These are phyloP conservation scores for Pythium volutum DNA, from an alignment of 352 stramenopile species.

Conservation along the genomic window DNA sequence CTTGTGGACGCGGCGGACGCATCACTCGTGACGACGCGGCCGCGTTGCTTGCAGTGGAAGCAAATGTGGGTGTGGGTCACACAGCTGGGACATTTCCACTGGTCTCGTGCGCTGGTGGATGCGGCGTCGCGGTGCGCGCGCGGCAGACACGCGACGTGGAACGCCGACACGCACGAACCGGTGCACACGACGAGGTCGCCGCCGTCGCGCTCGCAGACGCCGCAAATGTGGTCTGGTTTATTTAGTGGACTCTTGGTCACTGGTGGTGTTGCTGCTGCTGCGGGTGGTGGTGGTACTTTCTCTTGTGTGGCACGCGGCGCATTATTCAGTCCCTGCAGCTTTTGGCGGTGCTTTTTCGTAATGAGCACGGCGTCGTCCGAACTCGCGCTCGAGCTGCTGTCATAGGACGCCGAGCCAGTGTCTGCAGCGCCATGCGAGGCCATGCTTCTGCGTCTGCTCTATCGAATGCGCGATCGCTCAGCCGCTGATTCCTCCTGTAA, in stretches of 20 bases:
- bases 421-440: slow-evolving; percentile 10
- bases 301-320: background rate
- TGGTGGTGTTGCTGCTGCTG: too few species aligned
- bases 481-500: background rate
- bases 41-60: slow-evolving; percentile 77
- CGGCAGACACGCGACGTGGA: slow-evolving; percentile 51
- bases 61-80: slow-evolving; percentile 55
- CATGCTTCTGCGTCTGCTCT: slow-evolving; percentile 1
- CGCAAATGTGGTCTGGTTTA: slow-evolving; percentile 62
- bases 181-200: slow-evolving; percentile 46
- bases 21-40: slow-evolving; percentile 28
- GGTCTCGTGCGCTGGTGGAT: slow-evolving; percentile 15
- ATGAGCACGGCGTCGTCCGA: slow-evolving; percentile 78
- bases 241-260: background rate
- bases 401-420: slow-evolving; percentile 20
- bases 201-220: slow-evolving; percentile 60
- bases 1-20: too few species aligned
- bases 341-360: slow-evolving; percentile 59
- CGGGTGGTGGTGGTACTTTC: background rate
- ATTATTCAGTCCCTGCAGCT: slow-evolving; percentile 27
- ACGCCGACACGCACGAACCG: slow-evolving; percentile 73
- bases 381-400: slow-evolving; percentile 56
- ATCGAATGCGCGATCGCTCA: background rate
- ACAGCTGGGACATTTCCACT: slow-evolving; percentile 67
- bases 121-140: background rate